Conservation (phyloP, 1,284 basidiomycete genomes). For the Irpex sp. region DNA sequence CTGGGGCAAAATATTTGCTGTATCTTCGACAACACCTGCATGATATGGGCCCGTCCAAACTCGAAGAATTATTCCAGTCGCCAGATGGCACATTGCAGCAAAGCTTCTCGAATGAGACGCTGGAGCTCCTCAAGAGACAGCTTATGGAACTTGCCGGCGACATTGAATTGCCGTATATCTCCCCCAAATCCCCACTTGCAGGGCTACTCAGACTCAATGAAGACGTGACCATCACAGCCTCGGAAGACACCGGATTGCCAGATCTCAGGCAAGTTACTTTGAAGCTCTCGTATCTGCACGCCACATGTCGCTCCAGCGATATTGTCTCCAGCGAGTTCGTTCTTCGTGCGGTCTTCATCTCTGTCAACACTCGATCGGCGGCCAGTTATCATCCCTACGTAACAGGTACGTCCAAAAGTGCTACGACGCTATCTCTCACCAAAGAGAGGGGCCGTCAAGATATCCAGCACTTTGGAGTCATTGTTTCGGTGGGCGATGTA, state of each 20-base stretch:
- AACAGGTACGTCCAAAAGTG: constrained; percentile 17
- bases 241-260: not conserved
- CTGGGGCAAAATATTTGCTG: constrained; percentile 64
- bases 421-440: constrained; percentile 9
- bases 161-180: not conserved
- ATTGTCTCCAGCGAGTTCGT: constrained; percentile 15
- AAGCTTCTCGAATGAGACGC: constrained; percentile 20
- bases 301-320: not conserved
- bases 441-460: constrained; percentile 20
- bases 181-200: not conserved
- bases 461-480: constrained; percentile 33
- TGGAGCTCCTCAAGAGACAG: constrained; percentile 16
- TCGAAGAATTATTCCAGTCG: constrained; percentile 15
- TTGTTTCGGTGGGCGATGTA: constrained; percentile 38
- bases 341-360: constrained; percentile 14
- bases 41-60: constrained; percentile 23
- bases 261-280: not conserved
- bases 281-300: constrained; percentile 5
- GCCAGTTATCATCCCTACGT: constrained; percentile 15
- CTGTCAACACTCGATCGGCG: constrained; percentile 12
- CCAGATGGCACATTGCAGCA: constrained; percentile 5
- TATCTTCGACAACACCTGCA: constrained; percentile 60
- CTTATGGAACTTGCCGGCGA: constrained; percentile 8
- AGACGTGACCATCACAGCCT: not conserved
- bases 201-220: not conserved